phyloP scores from a whole-genome alignment of 2,329 filamentous ascomycete genomes.

The Thielaviopsis cerberus region DNA sequence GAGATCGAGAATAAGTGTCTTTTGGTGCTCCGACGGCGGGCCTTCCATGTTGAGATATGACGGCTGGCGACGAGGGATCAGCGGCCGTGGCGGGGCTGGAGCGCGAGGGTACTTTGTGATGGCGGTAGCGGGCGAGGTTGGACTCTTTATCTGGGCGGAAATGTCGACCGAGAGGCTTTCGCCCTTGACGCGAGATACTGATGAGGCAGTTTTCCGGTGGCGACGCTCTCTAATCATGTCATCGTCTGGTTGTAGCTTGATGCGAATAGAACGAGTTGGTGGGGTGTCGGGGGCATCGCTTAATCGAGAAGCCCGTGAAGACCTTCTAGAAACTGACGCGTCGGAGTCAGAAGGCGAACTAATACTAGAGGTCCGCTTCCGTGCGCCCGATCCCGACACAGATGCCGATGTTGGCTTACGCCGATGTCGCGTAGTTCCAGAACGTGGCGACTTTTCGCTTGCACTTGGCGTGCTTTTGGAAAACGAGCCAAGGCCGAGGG shows the following conservation, averaged over 20 bases:
- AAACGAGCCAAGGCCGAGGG: background rate
- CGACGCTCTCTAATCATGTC: constrained; percentile 57
- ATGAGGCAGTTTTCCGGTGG: constrained; percentile 35
- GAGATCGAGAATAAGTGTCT: constrained; percentile 86
- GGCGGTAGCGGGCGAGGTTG: constrained; percentile 60
- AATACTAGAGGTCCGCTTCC: constrained; percentile 15
- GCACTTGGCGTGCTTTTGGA: background rate
- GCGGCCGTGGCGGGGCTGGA: constrained; percentile 70
- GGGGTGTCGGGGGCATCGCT: constrained; percentile 1
- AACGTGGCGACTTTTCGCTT: background rate
- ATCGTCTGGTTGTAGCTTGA: constrained; percentile 64
- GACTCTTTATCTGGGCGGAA: constrained; percentile 77
- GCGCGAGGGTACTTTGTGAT: constrained; percentile 81
- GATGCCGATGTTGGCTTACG: constrained; percentile 1
- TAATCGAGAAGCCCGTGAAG: constrained; percentile 24
- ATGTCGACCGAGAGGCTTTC: constrained; percentile 25
- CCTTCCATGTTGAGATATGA: constrained; percentile 56
- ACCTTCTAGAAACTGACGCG: background rate
- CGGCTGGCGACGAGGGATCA: constrained; percentile 75
- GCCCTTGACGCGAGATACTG: constrained; percentile 12
- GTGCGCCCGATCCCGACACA: constrained; percentile 35
- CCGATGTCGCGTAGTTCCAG: constrained; percentile 1
- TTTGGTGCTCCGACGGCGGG: constrained; percentile 44
- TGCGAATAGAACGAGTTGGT: constrained; percentile 56
- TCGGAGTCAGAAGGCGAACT: constrained; percentile 10